These are phyloP conservation scores for Miscanthus lutarioriparius DNA, from an alignment of 176 grass and related monocot genomes.

Conservation along the genomic window DNA sequence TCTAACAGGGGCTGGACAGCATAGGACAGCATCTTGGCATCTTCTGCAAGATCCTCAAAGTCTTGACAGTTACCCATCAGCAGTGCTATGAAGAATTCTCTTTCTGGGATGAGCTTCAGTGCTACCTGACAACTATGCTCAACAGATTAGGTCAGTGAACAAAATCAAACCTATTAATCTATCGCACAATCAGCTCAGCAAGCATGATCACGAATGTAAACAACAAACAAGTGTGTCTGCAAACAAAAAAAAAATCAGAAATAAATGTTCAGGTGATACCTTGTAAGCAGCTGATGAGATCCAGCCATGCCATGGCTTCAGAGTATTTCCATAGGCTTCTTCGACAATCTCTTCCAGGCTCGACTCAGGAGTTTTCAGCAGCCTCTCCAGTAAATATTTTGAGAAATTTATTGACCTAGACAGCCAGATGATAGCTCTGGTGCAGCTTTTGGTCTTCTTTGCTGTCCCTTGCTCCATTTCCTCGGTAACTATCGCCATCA, in stretches of 20 bases:
- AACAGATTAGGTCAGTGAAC: slow-evolving; percentile 38
- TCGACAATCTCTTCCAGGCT: slow-evolving; percentile 66
- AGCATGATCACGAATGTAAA: not conserved
- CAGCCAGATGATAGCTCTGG: slow-evolving; percentile 78
- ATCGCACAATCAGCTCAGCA: not conserved
- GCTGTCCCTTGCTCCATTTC: slow-evolving; percentile 57
- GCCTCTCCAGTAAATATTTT: slow-evolving; percentile 52
- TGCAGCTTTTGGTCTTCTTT: slow-evolving; percentile 72
- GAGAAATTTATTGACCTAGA: slow-evolving; percentile 79
- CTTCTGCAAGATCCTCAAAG: slow-evolving; percentile 55
- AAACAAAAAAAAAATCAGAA: not conserved
- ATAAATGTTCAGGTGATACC: slow-evolving; percentile 44
- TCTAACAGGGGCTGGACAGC: slow-evolving; percentile 60
- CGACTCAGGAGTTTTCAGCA: slow-evolving; percentile 42
- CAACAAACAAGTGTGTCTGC: not conserved
- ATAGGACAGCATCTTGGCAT: slow-evolving; percentile 48
- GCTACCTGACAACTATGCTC: slow-evolving; percentile 68
- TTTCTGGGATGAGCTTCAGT: slow-evolving; percentile 68
- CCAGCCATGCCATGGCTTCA: slow-evolving; percentile 89
- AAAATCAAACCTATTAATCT: not conserved
- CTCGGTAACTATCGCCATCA: slow-evolving; percentile 59
- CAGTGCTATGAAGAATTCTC: slow-evolving; percentile 56
- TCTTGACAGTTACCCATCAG: slow-evolving; percentile 58
- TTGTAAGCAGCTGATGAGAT: slow-evolving; percentile 85
- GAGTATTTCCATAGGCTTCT: slow-evolving; percentile 57